Evolutionary conservation across 768 basidiomycete genomes (phyloP), one percentile per base, ranked within the genome.

Genomic region (Leccinum disarticulatum): DNA sequence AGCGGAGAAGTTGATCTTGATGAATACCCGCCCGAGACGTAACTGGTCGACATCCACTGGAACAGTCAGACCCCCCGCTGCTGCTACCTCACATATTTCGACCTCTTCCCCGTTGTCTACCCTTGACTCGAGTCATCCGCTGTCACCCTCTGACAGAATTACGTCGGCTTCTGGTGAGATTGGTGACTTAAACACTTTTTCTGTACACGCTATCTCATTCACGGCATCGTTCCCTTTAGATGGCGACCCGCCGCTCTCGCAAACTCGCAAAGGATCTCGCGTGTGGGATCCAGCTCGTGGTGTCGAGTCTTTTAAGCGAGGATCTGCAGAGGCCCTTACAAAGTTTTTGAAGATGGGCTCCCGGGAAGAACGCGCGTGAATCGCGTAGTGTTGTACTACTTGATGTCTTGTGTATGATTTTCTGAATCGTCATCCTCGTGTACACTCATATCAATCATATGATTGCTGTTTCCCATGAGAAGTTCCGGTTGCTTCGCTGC

Each of bases 261-360:
- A 73, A 77, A 52, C 31, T 19, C 74, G 71, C 41, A 84, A 81
- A 65, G 79, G 81, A 22, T 82, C 81, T 3, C 82, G 92, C 22
- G 87, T 90, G 5, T 96, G 90, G 86, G 93, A 95, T 70, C 93
- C 93, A 17, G 86, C 87, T 10, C 86, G 93, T 22, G 88, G 87
- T 48, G 86, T 95, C 3, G 93, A 95, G 60, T 66, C 90, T 43
- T 93, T 95, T 76, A 95, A 93, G 73, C 84, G 84, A 54, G 88
- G 88, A 14, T 93, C 92, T 2, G 93, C 95, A 71, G 90, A 95
- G 66, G 91, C 94, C 27, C 79, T 95, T 30, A 84, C 89, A 10
- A 80, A 90, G 52, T 94, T 95, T 74, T 76, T 94, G 77, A 88
- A 84, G 68, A 87, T 88, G 82, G 85, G 87, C 22, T 83, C 87